Conservation (phyloP, 768 basidiomycete genomes). For the Hebeloma cylindrosporum region DNA sequence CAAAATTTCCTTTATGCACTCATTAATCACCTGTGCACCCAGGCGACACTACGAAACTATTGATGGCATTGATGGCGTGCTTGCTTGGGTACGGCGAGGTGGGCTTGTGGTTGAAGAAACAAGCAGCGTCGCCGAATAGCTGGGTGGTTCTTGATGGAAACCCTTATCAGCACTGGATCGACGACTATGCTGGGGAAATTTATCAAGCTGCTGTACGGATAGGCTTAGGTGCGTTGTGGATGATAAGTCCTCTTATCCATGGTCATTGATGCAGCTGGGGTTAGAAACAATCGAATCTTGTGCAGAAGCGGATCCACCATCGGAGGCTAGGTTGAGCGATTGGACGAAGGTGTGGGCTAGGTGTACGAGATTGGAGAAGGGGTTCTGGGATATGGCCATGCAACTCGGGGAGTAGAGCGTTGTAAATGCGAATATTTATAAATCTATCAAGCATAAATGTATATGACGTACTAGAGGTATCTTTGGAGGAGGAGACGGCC, state of each 20-base stretch:
- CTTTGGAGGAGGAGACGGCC: too few relatives aligned
- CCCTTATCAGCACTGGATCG: conserved; percentile 73
- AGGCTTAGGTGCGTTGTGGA: conserved; percentile 62
- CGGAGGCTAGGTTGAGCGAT: conserved; percentile 53
- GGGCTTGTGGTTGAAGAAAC: conserved; percentile 75
- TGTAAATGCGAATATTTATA: neutral
- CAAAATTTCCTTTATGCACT: neutral
- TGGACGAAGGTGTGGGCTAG: conserved; percentile 74
- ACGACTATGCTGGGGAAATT: conserved; percentile 71
- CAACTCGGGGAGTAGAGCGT: conserved; percentile 12
- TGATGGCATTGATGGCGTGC: conserved; percentile 85
- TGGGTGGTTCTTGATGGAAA: conserved; percentile 68
- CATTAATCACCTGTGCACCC: neutral
- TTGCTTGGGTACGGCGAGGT: conserved; percentile 92
- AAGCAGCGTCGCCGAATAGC: conserved; percentile 43
- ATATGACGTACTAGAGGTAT: conserved; percentile 1
- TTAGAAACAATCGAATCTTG: conserved; percentile 73
- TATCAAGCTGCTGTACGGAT: conserved; percentile 72
- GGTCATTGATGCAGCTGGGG: neutral
- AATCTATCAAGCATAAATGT: conserved; percentile 6
- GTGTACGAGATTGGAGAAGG: conserved; percentile 75
- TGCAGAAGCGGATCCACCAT: conserved; percentile 64
- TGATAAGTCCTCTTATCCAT: neutral
- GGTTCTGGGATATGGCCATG: conserved; percentile 80
- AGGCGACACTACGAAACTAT: conserved; percentile 70